Evolutionary conservation across 1,284 basidiomycete genomes (phyloP).

Genomic region (Cryptococcus sp.): DNA sequence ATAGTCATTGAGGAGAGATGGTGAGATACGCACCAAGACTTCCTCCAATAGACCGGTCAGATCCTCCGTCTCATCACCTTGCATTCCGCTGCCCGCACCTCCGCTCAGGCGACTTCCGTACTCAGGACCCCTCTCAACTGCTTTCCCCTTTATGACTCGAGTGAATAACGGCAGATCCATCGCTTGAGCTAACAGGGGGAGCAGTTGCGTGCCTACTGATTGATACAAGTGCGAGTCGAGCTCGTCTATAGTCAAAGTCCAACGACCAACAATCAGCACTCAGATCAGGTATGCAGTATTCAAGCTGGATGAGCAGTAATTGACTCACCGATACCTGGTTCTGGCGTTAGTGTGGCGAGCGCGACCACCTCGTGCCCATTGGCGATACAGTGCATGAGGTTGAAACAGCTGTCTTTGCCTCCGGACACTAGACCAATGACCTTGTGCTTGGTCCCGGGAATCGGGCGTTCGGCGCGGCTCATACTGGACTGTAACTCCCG

Average conservation of each 20-base stretch:
- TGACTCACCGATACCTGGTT: constrained; percentile 72
- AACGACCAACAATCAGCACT: background rate
- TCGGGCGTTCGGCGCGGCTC: too few relatives aligned
- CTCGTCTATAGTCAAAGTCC: constrained; percentile 67
- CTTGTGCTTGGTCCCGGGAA: constrained; percentile 56
- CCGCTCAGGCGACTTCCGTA: constrained; percentile 65
- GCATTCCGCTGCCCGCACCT: constrained; percentile 57
- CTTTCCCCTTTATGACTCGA: constrained; percentile 73
- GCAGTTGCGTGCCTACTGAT: constrained; percentile 93
- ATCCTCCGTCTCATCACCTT: constrained; percentile 96
- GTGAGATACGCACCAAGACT: constrained; percentile 66
- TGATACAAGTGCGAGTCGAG: constrained; percentile 99
- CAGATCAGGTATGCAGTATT: background rate
- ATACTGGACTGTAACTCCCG: too few relatives aligned
- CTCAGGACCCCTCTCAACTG: constrained; percentile 77
- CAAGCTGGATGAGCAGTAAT: too few relatives aligned
- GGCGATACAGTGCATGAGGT: constrained; percentile 81
- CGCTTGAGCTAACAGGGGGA: constrained; percentile 81
- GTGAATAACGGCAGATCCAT: constrained; percentile 85
- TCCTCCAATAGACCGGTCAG: constrained; percentile 71
- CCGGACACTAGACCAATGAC: constrained; percentile 94
- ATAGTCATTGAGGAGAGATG: background rate
- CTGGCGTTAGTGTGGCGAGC: constrained; percentile 83
- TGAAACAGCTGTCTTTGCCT: constrained; percentile 98
- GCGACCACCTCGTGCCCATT: constrained; percentile 89